Evolutionary conservation across 2,329 filamentous ascomycete genomes (phyloP).

Genomic region (Pseudopyricularia cyperi): DNA sequence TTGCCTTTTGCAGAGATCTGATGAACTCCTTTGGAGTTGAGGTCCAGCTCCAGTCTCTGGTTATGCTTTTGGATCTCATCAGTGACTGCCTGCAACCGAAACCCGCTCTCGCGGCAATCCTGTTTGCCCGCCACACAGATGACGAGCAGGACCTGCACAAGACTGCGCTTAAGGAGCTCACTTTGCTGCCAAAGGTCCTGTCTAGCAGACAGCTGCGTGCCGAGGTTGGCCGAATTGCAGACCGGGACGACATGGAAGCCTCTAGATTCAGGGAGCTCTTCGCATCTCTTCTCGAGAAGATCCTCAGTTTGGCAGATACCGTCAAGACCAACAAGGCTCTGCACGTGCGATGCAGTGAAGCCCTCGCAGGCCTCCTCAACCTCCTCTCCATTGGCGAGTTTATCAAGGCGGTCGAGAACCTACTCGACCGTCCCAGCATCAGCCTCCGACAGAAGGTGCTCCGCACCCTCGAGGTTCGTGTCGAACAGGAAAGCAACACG

Average conservation of each 20-base stretch:
- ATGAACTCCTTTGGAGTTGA: constrained; percentile 59
- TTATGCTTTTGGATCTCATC: constrained; percentile 63
- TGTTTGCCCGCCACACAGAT: constrained; percentile 48
- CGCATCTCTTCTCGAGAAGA: constrained; percentile 51
- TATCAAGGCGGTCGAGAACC: constrained; percentile 70
- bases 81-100: constrained; percentile 65
- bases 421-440: constrained; percentile 65
- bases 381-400: constrained; percentile 80
- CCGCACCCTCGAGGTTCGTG: constrained; percentile 66
- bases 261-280: constrained; percentile 57
- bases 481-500: constrained; percentile 59
- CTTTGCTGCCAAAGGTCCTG: constrained; percentile 43
- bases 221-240: constrained; percentile 43
- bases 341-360: constrained; percentile 49
- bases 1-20: constrained; percentile 64
- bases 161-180: constrained; percentile 40
- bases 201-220: constrained; percentile 42
- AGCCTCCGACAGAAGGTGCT: constrained; percentile 69
- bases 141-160: constrained; percentile 33
- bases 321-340: constrained; percentile 43
- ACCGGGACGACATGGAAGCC: constrained; percentile 50
- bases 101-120: constrained; percentile 55
- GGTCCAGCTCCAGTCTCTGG: constrained; percentile 65
- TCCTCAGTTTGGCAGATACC: constrained; percentile 52
- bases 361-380: constrained; percentile 68